phyloP scores from a whole-genome alignment of 1,284 basidiomycete species.

The Ustilago esculenta region DNA sequence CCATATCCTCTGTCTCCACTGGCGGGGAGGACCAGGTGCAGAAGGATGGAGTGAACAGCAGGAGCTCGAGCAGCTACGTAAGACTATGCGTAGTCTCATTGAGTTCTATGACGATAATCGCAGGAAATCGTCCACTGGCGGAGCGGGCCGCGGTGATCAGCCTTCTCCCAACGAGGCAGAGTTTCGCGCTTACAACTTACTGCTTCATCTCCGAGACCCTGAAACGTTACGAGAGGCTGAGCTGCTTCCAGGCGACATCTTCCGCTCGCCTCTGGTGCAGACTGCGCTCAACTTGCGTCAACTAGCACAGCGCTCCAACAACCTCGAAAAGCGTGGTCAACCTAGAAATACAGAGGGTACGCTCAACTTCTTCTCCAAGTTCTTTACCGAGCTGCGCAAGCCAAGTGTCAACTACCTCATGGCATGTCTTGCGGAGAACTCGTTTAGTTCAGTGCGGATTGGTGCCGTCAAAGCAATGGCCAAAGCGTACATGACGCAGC shows the following conservation, averaged over 20 bases:
- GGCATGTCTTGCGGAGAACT: constrained; percentile 71
- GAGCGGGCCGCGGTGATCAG: constrained; percentile 71
- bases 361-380: constrained; percentile 73
- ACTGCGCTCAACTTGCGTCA: constrained; percentile 82
- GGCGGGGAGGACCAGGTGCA: constrained; percentile 69
- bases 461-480: constrained; percentile 70
- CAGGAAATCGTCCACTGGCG: constrained; percentile 13
- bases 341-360: constrained; percentile 70
- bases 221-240: constrained; percentile 77
- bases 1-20: constrained; percentile 86
- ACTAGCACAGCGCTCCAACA: constrained; percentile 81
- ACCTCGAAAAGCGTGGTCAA: constrained; percentile 69
- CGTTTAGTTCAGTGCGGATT: constrained; percentile 70
- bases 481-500: constrained; percentile 69
- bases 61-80: constrained; percentile 88
- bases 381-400: constrained; percentile 69
- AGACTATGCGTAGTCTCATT: constrained; percentile 87
- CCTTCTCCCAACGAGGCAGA: constrained; percentile 86
- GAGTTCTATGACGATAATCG: constrained; percentile 85
- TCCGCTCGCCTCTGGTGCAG: constrained; percentile 79
- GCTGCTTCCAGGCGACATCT: constrained; percentile 79
- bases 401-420: constrained; percentile 69
- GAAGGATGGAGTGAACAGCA: constrained; percentile 76
- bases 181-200: constrained; percentile 92
- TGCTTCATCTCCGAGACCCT: constrained; percentile 87